phyloP scores from a whole-genome alignment of 805 yeast genomes.

The Candida odintsovae region DNA sequence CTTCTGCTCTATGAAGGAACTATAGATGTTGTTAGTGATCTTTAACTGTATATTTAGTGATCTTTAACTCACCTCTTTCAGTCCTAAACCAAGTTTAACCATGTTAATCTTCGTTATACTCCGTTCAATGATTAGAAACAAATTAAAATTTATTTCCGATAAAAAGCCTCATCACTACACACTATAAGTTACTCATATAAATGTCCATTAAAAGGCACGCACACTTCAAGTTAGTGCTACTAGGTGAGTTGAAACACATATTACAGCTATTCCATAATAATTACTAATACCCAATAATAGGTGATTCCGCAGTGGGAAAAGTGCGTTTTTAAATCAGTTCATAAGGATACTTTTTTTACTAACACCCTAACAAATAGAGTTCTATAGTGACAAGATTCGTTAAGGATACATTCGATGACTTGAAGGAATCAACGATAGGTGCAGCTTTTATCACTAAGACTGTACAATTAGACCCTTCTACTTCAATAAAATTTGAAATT shows the following conservation, averaged over 20 bases:
- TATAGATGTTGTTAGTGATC: background rate
- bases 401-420: constrained; percentile 65
- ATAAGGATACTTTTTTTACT: background rate
- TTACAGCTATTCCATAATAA: no score
- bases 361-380: background rate
- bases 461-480: constrained; percentile 45
- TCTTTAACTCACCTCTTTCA: background rate
- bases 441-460: constrained; percentile 78
- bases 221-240: background rate
- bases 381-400: constrained; percentile 66
- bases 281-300: background rate
- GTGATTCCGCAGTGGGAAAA: background rate
- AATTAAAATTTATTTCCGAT: background rate
- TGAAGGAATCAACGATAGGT: constrained; percentile 77
- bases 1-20: background rate
- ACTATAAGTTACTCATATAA: no score
- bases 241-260: background rate
- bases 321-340: background rate
- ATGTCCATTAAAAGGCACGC: background rate
- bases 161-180: background rate
- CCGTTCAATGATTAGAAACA: no score
- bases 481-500: constrained; percentile 65
- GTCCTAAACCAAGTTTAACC: no score
- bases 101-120: no score
- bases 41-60: no score